Conservation (phyloP, 1,139 yeast species). For the Geotrichum europaeum region DNA sequence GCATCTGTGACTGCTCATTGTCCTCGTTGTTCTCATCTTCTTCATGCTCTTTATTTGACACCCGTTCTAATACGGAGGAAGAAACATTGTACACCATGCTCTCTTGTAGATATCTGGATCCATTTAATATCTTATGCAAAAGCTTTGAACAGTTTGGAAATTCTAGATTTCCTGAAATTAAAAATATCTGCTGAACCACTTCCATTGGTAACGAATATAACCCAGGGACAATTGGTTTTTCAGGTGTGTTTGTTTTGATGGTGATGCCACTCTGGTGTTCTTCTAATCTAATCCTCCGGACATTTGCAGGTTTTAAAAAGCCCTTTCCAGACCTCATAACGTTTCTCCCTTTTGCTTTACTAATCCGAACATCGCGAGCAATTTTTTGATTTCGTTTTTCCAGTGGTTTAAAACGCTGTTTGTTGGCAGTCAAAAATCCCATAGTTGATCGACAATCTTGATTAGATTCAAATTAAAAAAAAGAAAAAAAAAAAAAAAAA, state of each 20-base stretch:
- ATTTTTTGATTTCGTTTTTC: background rate
- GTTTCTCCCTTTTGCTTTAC: background rate
- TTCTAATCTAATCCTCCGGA: background rate
- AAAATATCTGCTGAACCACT: slow-evolving; percentile 10
- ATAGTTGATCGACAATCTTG: background rate
- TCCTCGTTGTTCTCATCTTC: background rate
- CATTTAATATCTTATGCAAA: slow-evolving; percentile 2
- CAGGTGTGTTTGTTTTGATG: background rate
- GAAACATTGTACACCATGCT: slow-evolving; percentile 10
- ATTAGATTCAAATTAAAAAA: background rate
- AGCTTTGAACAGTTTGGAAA: slow-evolving; percentile 3
- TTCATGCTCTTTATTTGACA: background rate
- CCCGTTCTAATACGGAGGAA: background rate
- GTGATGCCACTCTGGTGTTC: background rate
- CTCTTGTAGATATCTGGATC: slow-evolving; percentile 3
- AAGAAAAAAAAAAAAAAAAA: background rate
- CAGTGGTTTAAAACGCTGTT: background rate
- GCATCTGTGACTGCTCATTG: background rate
- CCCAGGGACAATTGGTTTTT: background rate
- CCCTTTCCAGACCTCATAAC: background rate
- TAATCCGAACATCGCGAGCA: background rate
- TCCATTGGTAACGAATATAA: slow-evolving; percentile 9
- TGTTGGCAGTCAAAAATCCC: slow-evolving; percentile 7
- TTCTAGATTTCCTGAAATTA: slow-evolving; percentile 11
- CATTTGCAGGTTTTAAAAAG: background rate